Base-by-base conservation (phyloP, 768 basidiomycete genomes). In the Tubosaeta sp. region DNA sequence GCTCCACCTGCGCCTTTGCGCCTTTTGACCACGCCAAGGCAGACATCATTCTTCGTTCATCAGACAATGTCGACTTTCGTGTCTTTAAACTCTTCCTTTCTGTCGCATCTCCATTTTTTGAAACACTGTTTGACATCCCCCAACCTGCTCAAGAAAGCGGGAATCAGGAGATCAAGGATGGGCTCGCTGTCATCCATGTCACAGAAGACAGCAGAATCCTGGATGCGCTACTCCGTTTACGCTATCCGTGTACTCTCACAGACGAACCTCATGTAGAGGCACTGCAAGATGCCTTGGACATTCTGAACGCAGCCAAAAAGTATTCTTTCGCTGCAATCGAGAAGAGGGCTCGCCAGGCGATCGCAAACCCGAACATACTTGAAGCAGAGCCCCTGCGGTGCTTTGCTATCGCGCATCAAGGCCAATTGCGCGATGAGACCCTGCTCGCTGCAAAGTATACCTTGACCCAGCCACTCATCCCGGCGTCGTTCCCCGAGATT, bases 21-120 rank as follows among this genome's bases (percentile, higher is more conserved):
- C 63, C 60, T 7, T 64, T 65, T 2, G 49, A 59, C 29, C 60
- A 65, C 12, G 19, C 40, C 3, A 55, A 65, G 39, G 53, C 48
- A 14, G 56, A 64, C 19, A 30, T 63, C 46, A 59, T 65, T 19
- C n/a, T 66, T 12, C 63, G 57, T 13, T 61, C 65, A 18, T 56
- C 51, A 13, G 65, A 67, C 48, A 51, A 57, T 4, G 44, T 70
- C 22, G 56, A 71, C 34, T 56, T 71, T 36, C 59, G 51, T 16
- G 56, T 69, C 16, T 67, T 70, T 52, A 68, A 59, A 13, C 49
- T 58, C 4, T 63, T 71, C 31, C 65, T 71, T 14, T 57, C 60
- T 21, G 59, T 66, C 22, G 60, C 71, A 0, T 72, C 70, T 12
- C 58, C 66, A 0, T 58, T 70, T 41, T 74, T 71, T 42, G 53